A percentile compares a stretch with the other conserved stretches of the same genome.
Evolutionary conservation across 129 eudicot species (phyloP).

Genomic region (Flaveria robusta): DNA sequence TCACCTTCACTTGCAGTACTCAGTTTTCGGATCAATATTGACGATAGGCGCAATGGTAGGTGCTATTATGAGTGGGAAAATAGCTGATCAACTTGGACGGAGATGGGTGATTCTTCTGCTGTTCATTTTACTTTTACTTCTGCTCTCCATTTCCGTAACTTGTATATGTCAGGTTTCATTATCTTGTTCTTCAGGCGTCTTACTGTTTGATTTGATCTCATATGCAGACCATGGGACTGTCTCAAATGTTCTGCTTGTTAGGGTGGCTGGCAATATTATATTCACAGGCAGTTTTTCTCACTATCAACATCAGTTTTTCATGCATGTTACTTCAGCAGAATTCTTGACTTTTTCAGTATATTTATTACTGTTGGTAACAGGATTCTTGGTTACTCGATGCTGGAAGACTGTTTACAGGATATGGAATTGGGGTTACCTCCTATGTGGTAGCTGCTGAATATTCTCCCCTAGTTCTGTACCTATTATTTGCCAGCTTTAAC

Average conservation of each 20-base stretch:
- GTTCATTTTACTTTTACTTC: background rate
- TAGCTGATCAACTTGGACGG: slow-evolving; percentile 75
- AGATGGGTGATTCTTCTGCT: slow-evolving; percentile 50
- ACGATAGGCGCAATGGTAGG: slow-evolving; percentile 93
- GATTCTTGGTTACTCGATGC: slow-evolving; percentile 72
- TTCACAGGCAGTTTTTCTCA: slow-evolving; percentile 50
- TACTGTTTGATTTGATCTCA: slow-evolving; percentile 15
- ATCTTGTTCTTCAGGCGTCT: slow-evolving; percentile 13
- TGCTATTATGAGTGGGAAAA: slow-evolving; percentile 75
- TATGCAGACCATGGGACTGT: slow-evolving; percentile 78
- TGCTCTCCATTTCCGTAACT: background rate
- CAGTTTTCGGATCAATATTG: slow-evolving; percentile 83
- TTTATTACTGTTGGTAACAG: slow-evolving; percentile 38
- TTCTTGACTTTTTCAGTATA: background rate
- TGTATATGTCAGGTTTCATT: slow-evolving; percentile 9
- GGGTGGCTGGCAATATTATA: slow-evolving; percentile 79
- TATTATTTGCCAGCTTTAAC: slow-evolving; percentile 20
- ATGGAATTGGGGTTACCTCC: slow-evolving; percentile 68
- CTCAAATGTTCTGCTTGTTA: slow-evolving; percentile 57
- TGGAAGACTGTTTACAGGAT: slow-evolving; percentile 74
- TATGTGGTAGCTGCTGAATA: slow-evolving; percentile 59
- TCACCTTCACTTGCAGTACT: slow-evolving; percentile 55
- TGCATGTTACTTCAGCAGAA: background rate
- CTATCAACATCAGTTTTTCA: slow-evolving; percentile 20
- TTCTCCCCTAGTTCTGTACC: background rate